Evolutionary conservation across 2,329 filamentous ascomycete species (phyloP).

Genomic region (Exophiala oligosperma): DNA sequence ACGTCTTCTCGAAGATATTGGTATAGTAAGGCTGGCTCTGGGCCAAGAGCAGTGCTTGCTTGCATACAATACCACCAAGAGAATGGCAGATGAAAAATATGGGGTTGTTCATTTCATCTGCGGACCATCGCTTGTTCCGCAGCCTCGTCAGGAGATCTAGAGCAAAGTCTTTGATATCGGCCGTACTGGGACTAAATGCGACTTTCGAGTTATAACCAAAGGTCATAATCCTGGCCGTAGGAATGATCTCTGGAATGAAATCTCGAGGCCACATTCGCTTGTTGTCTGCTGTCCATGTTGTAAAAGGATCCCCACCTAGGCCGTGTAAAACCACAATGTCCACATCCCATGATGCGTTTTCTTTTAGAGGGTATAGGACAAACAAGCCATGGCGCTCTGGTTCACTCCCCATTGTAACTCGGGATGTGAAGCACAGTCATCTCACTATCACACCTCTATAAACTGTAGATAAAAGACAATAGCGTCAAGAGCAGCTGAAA

Average conservation of each 20-base stretch:
- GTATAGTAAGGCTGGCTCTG: not conserved
- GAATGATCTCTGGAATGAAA: slow-evolving; percentile 15
- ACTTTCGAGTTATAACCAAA: slow-evolving; percentile 32
- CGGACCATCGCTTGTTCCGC: slow-evolving; percentile 2
- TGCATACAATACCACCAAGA: slow-evolving; percentile 33
- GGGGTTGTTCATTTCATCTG: slow-evolving; percentile 11
- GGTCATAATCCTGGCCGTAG: slow-evolving; percentile 23
- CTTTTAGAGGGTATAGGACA: not conserved
- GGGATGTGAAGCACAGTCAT: not conserved
- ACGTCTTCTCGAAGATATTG: not conserved
- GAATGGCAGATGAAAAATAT: slow-evolving; percentile 34
- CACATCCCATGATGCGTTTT: too few relatives aligned
- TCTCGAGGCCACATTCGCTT: slow-evolving; percentile 14
- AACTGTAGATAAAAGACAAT: not conserved
- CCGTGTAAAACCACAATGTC: slow-evolving; percentile 39
- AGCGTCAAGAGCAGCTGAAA: too few relatives aligned
- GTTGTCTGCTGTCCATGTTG: slow-evolving; percentile 36
- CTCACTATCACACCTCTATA: not conserved
- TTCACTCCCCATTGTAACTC: not conserved
- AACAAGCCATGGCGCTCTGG: not conserved
- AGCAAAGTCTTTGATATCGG: slow-evolving; percentile 6
- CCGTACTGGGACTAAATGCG: slow-evolving; percentile 2
- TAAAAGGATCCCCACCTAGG: slow-evolving; percentile 35
- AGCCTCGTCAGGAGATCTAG: slow-evolving; percentile 5
- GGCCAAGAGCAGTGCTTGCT: slow-evolving; percentile 10